A percentile compares a stretch with the other conserved stretches of the same genome.
Evolutionary conservation across 2,329 filamentous ascomycete species (phyloP).

Genomic region (Phialemoniopsis sp.): DNA sequence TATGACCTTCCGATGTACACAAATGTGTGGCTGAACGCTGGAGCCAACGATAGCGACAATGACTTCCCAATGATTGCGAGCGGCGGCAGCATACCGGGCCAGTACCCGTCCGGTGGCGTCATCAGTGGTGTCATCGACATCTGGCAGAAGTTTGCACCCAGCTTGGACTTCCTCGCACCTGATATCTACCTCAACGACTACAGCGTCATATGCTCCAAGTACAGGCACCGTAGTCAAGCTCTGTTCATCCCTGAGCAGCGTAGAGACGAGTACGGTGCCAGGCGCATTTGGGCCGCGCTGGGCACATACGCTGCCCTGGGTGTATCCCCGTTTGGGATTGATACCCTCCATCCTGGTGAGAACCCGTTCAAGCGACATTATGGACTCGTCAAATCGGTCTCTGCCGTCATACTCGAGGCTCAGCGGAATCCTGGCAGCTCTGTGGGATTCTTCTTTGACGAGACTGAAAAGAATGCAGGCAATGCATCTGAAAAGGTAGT

Average conservation of each 20-base stretch:
- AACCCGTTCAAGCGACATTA: conserved; percentile 34
- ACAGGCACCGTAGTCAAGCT: conserved; percentile 35
- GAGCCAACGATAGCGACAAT: conserved; percentile 38
- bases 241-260: conserved; percentile 50
- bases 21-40: conserved; percentile 25
- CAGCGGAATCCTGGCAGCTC: conserved; percentile 24
- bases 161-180: conserved; percentile 40
- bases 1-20: conserved; percentile 27
- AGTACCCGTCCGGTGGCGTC: conserved; percentile 40
- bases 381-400: conserved; percentile 15
- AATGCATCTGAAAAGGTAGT: conserved; percentile 22
- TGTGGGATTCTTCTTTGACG: conserved; percentile 25
- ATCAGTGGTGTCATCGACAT: conserved; percentile 36
- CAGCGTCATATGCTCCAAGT: conserved; percentile 34
- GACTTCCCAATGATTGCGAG: conserved; percentile 42
- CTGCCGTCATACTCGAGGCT: conserved; percentile 22
- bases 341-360: conserved; percentile 15
- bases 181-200: conserved; percentile 39
- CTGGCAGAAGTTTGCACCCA: conserved; percentile 35
- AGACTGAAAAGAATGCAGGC: conserved; percentile 4
- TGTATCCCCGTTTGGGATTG: conserved; percentile 25
- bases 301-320: conserved; percentile 24
- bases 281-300: conserved; percentile 34
- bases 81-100: conserved; percentile 40
- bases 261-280: conserved; percentile 38